Evolutionary conservation across 331 rosid genomes (phyloP), one percentile per base, ranked within the genome.

Genomic region (Saraca asoca): DNA sequence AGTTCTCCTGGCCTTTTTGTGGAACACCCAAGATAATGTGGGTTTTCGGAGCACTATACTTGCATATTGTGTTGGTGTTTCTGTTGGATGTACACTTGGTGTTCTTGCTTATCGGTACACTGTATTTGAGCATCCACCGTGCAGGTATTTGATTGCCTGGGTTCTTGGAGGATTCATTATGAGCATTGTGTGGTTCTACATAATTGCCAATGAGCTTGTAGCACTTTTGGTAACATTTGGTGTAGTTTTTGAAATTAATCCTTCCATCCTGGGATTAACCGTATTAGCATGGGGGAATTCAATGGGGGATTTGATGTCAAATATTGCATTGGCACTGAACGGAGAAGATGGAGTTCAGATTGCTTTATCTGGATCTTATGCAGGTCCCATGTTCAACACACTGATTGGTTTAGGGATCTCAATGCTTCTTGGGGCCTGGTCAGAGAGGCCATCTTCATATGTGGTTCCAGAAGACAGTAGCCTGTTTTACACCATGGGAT

Each of bases 151-250:
- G 72, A 72, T 94, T 62, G 83, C 89, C 12, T 94, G 96, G 99
- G 96, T 90, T 57, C 78, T 90, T 19, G 99, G 97, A 33, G 99
- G 99, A 78, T 94, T 94, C 58, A 16, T 85, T 55, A 94, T 94
- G 99, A 94, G 97, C 70, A 94, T 94, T 60, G 86, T 90, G 53
- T 94, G 97, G 99, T 90, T 94, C 82, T 94, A 90, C 82, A 88
- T 94, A 52, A 83, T 94, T 70, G 96, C 99, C 52, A 90, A 90
- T 38, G 99, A 94, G 84, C 96, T 94, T 31, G 97, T 94, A 34
- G 85, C 95, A 48, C 68, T 94, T 46, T 77, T 94, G 75, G 86
- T 94, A 65, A 79, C 93, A 1, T 77, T 94, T 13, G 99, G 99
- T 51, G 70, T 83, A 50, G 86, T 94, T 48, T 90, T 88, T 2